A percentile compares a stretch with the other conserved stretches of the same genome.
These are phyloP conservation scores for Epithele typhae DNA, from an alignment of 768 basidiomycete genomes.

Conservation along the genomic window DNA sequence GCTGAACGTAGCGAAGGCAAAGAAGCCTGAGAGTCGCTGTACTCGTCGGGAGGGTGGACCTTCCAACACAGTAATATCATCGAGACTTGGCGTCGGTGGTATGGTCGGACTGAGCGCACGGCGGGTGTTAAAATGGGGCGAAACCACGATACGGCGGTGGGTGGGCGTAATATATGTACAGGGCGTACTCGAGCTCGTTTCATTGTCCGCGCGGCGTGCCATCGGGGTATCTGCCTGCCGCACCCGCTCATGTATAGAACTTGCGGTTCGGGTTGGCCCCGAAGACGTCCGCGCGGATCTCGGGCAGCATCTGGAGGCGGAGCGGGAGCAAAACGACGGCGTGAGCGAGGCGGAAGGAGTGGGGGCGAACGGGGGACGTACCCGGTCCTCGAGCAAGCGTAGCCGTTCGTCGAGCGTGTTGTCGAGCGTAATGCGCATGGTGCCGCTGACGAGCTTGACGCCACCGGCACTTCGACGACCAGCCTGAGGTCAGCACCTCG, in stretches of 20 bases:
- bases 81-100: too few species aligned
- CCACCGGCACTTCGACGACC: conserved; percentile 67
- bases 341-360: background rate
- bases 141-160: too few species aligned
- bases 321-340: background rate
- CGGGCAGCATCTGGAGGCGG: conserved; percentile 80
- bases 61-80: too few species aligned
- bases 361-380: conserved; percentile 30
- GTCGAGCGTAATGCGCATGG: conserved; percentile 80
- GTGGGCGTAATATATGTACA: too few species aligned
- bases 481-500: background rate
- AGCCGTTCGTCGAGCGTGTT: conserved; percentile 94
- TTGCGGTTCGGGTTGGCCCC: conserved; percentile 90
- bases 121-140: too few species aligned
- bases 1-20: too few species aligned
- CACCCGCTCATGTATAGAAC: conserved; percentile 60
- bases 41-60: too few species aligned
- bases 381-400: conserved; percentile 84
- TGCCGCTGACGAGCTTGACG: conserved; percentile 67
- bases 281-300: conserved; percentile 86
- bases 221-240: conserved; percentile 6
- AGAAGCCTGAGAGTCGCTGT: too few species aligned
- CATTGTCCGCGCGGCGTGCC: conserved; percentile 7
- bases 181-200: conserved; percentile 10
- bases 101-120: too few species aligned